Evolutionary conservation across 345 rosid genomes (phyloP).

Genomic region (Salix brachista): DNA sequence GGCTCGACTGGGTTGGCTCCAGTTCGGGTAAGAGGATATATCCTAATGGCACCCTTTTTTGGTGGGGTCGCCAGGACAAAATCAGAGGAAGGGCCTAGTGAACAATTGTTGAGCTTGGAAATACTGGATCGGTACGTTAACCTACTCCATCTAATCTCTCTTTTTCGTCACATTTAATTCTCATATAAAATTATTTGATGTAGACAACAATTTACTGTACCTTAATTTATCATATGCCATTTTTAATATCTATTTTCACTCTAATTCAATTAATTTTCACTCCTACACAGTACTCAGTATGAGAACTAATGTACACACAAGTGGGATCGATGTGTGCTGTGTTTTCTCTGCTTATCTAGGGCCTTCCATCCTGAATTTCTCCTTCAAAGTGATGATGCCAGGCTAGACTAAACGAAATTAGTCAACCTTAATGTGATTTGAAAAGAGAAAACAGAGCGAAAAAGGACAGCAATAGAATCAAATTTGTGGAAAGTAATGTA

Average conservation of each 20-base stretch:
- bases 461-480: background rate
- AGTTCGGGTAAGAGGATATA: conserved; percentile 66
- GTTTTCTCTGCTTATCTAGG: background rate
- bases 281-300: background rate
- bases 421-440: conserved; percentile 2
- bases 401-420: background rate
- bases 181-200: background rate
- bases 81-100: conserved; percentile 74
- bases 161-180: background rate
- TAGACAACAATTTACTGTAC: background rate
- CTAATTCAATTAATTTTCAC: no score
- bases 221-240: background rate
- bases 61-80: conserved; percentile 70
- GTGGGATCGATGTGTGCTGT: background rate
- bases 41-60: conserved; percentile 79
- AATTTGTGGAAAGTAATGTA: background rate
- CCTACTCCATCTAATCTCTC: background rate
- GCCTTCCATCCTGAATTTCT: background rate
- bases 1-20: conserved; percentile 44
- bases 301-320: background rate
- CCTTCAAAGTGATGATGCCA: background rate
- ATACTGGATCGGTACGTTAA: conserved; percentile 63
- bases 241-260: no score
- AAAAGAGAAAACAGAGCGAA: background rate
- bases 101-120: conserved; percentile 54